Conservation (phyloP, 1,139 yeast species). For the Yamadazyma sp. region DNA sequence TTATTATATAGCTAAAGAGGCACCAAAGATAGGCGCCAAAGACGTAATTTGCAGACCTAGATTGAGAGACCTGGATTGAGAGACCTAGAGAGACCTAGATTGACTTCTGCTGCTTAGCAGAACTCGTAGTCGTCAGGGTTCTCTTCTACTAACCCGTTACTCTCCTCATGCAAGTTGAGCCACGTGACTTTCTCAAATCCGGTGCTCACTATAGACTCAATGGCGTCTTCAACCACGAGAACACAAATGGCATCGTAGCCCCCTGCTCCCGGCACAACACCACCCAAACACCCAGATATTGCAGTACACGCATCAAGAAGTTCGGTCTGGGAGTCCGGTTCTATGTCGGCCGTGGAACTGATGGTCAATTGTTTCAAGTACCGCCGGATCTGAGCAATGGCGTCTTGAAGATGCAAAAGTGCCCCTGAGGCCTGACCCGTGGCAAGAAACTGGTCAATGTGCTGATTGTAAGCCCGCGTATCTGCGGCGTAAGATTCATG, state of each 20-base stretch:
- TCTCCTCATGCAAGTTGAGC: conserved; percentile 64
- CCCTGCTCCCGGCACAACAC: conserved; percentile 98
- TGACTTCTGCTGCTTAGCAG: no score
- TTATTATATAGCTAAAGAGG: no score
- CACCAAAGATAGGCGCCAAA: no score
- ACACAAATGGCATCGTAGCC: conserved; percentile 91
- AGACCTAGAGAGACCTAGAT: no score
- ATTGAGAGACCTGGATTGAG: no score
- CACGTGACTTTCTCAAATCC: conserved; percentile 53
- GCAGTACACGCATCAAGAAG: conserved; percentile 61
- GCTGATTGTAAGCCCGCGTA: conserved; percentile 21
- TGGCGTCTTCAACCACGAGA: conserved; percentile 52
- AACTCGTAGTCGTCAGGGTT: conserved; percentile 21
- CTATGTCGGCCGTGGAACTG: conserved; percentile 80
- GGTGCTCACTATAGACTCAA: conserved; percentile 33
- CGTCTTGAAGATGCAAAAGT: conserved; percentile 24
- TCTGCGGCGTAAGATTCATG: conserved; percentile 26
- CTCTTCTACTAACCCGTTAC: conserved; percentile 50
- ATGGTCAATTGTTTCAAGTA: conserved; percentile 59
- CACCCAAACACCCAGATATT: conserved; percentile 79
- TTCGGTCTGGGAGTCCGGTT: conserved; percentile 73
- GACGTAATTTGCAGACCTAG: no score
- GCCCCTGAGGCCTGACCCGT: conserved; percentile 7
- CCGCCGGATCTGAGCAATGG: conserved; percentile 51
- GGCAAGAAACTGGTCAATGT: conserved; percentile 7